Evolutionary conservation across 495 filamentous ascomycete genomes (phyloP).

Genomic region (Hypoxylon lenormandii): DNA sequence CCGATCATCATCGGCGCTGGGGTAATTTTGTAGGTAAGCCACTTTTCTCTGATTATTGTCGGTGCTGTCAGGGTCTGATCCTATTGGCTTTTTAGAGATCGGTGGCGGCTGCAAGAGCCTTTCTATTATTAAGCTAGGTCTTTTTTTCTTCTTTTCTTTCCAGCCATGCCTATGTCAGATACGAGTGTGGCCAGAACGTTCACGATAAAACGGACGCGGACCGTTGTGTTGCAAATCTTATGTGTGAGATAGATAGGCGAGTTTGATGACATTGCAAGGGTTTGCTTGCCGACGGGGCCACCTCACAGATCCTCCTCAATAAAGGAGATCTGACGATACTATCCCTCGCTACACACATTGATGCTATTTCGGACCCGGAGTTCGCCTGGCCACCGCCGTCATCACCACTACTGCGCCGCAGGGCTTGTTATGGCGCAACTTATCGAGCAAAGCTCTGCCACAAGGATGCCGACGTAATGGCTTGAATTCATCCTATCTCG

Average conservation of each 20-base stretch:
- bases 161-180: conserved; percentile 5
- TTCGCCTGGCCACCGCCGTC: conserved; percentile 27
- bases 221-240: conserved; percentile 18
- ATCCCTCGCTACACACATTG: neutral
- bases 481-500: conserved; percentile 38
- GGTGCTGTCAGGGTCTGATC: conserved; percentile 24
- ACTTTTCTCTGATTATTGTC: conserved; percentile 31
- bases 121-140: conserved; percentile 17
- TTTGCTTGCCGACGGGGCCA: conserved; percentile 9
- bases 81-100: conserved; percentile 29
- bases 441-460: conserved; percentile 17
- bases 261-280: conserved; percentile 35
- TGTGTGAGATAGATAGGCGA: conserved; percentile 45
- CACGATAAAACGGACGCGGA: conserved; percentile 7
- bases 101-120: conserved; percentile 39
- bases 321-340: conserved; percentile 25
- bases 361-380: conserved; percentile 41
- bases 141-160: conserved; percentile 23
- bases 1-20: conserved; percentile 28
- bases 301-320: conserved; percentile 24
- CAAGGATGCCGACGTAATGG: conserved; percentile 28
- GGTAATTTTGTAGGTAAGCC: conserved; percentile 20
- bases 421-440: conserved; percentile 13
- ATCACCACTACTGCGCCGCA: neutral
- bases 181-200: conserved; percentile 14